Evolutionary conservation across 23 red algal genomes (phyloP), one percentile per base, ranked within the genome.

Genomic region (Rhodosorus marinus): DNA sequence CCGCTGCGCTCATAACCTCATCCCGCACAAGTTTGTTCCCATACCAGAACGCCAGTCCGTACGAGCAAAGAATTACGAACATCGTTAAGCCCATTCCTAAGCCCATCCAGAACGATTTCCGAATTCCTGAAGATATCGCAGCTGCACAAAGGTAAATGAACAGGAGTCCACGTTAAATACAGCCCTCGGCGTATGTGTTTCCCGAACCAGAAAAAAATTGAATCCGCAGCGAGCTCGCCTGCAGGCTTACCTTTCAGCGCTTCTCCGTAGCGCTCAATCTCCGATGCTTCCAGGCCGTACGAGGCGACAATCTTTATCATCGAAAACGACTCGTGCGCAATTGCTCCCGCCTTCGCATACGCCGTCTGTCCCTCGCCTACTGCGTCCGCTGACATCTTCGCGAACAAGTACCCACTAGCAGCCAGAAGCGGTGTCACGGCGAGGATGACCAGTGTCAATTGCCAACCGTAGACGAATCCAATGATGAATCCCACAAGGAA

Each of bases 21-120:
- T 51, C 32, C 4, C 62, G 51, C 26, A 98, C 73, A 1, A 70
- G 61, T 47, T 69, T 49, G 17, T 69, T 64, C 20, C 90, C 90
- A 31, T 60, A 98, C 45, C 70, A 76, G 51, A 98, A 80, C 0
- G 78, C 77, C 24, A 98, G 57, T 8, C 75, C 71, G 57, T 98
- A 98, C 1, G 63, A 55, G 51, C 79, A 60, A 29, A 85, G 81
- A 31, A 98, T 84, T 24, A 86, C 56, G 34, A 98, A 80, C 49
- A 98, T 79, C 9, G 90, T 83, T 30, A 85, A 57, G 0, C 90
- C 90, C 26, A 98, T 64, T 11, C 53, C 64, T 9, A 85, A 5
- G 20, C 90, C 90, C 14, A 48, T 33, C 8, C 64, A 36, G 49
- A 70, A 33, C 15, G 53, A 62, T 47, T 71, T 64, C 41, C 70